Conservation (phyloP, 768 basidiomycete species). For the Agrocybe praecox region DNA sequence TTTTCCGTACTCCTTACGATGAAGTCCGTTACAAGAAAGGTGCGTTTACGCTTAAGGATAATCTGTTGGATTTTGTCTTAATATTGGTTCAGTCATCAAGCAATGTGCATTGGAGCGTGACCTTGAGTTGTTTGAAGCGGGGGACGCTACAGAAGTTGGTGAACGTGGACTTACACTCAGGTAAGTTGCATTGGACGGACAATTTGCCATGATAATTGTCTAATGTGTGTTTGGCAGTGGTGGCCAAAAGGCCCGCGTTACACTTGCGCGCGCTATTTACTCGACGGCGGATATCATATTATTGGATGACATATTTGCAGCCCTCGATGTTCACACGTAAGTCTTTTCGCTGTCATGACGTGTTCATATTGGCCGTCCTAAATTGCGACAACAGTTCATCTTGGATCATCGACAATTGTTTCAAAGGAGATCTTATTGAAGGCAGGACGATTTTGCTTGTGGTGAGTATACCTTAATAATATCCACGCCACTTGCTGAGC, state of each 20-base stretch:
- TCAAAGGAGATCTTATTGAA: conserved; percentile 71
- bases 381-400: conserved; percentile 52
- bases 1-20: conserved; percentile 79
- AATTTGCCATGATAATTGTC: background rate
- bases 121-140: conserved; percentile 62
- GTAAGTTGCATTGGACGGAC: conserved; percentile 5
- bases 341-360: background rate
- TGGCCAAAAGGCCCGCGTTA: conserved; percentile 49
- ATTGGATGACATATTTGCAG: conserved; percentile 72
- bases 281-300: conserved; percentile 59
- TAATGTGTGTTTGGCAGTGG: conserved; percentile 25
- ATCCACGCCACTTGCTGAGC: background rate
- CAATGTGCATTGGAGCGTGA: conserved; percentile 77
- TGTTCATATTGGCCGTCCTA: conserved; percentile 22
- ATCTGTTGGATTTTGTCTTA: no score
- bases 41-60: conserved; percentile 2
- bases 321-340: conserved; percentile 47
- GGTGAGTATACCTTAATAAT: conserved; percentile 28
- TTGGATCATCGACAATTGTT: conserved; percentile 77
- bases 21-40: conserved; percentile 73
- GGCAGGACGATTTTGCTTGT: conserved; percentile 83
- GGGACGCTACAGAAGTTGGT: conserved; percentile 67
- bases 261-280: conserved; percentile 46
- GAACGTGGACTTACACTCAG: conserved; percentile 67
- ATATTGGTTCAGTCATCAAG: conserved; percentile 44